A percentile compares a stretch with the other conserved stretches of the same genome.
Conservation (phyloP, 1,139 yeast genomes). For the Debaryomycetaceae sp. region DNA sequence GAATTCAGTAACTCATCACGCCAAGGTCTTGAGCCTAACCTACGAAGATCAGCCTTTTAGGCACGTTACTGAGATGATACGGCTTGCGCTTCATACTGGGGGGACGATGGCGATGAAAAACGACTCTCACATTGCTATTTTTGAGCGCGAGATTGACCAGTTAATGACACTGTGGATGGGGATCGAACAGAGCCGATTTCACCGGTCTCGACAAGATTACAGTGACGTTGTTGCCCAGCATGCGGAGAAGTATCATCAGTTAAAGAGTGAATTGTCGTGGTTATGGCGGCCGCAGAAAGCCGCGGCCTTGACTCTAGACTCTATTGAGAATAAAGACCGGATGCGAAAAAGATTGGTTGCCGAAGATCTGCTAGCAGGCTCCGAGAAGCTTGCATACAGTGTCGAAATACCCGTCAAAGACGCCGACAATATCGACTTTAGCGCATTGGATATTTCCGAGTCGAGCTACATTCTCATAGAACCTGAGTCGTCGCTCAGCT, state of each 20-base stretch:
- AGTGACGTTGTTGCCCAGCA: constrained; percentile 49
- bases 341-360: constrained; percentile 49
- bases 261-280: constrained; percentile 33
- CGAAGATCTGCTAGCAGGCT: constrained; percentile 36
- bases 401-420: constrained; percentile 27
- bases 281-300: constrained; percentile 12
- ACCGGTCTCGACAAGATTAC: constrained; percentile 50
- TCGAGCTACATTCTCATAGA: constrained; percentile 11
- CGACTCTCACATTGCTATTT: constrained; percentile 25
- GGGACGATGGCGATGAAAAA: constrained; percentile 29
- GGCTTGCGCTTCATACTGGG: constrained; percentile 26
- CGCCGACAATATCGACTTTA: background rate
- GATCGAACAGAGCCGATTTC: constrained; percentile 37
- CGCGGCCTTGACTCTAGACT: constrained; percentile 47
- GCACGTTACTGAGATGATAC: constrained; percentile 23
- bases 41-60: constrained; percentile 12
- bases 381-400: constrained; percentile 31
- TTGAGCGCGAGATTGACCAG: constrained; percentile 36
- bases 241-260: constrained; percentile 32
- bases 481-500: constrained; percentile 14
- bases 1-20: constrained; percentile 16
- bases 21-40: constrained; percentile 11
- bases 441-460: constrained; percentile 8
- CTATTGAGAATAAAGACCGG: constrained; percentile 57
- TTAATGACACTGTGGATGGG: constrained; percentile 34